Evolutionary conservation across 805 yeast genomes (phyloP), one percentile per base, ranked within the genome.

Genomic region (Ogataea pilisensis): DNA sequence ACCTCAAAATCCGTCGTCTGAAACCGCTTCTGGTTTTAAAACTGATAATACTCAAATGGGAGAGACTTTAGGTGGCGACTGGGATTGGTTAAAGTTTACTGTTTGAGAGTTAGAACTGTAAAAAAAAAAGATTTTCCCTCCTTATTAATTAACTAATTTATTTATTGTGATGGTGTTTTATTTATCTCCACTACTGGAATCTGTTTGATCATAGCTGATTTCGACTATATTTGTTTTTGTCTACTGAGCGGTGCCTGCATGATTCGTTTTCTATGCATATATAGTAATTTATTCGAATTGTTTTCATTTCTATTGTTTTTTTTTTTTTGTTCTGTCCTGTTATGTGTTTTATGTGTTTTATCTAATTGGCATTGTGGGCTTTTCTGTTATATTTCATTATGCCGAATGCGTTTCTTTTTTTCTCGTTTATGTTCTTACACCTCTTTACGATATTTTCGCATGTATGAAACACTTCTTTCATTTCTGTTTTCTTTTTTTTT

Each of bases 81-180:
- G 65, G 62, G 65, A 61, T 42, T 64, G 69, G 69, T 45, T 64
- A 29, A 63, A 63, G 35, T 63, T 64, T 43, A 62, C 58, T 31
- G 51, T 57, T 14, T 58, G 37, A 47, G n/a, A 22, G n/a, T n/a
- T n/a, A n/a, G n/a, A n/a, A n/a, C n/a, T n/a, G n/a, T n/a, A n/a
- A n/a, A n/a, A n/a, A n/a, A n/a, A n/a, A n/a, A n/a, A n/a, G n/a
- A 1, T 27, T 22, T 17, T 22, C 11, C 26, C 11, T 22, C 7
- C 26, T 11, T 22, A 22, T 22, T 22, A 22, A 22, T 22, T 18
- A 11, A n/a, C 18, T 31, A 13, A 9, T 32, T 14, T 14, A 8
- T 19, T 21, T n/a, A 8, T n/a, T 30, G 25, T 20, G 26, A 32
- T 12, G n/a, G 16, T 20, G 26, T 24, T 24, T 24, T 24, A 11